Base-by-base conservation (phyloP, 2,329 filamentous ascomycete genomes). In the Corniculantispora saksenae region DNA sequence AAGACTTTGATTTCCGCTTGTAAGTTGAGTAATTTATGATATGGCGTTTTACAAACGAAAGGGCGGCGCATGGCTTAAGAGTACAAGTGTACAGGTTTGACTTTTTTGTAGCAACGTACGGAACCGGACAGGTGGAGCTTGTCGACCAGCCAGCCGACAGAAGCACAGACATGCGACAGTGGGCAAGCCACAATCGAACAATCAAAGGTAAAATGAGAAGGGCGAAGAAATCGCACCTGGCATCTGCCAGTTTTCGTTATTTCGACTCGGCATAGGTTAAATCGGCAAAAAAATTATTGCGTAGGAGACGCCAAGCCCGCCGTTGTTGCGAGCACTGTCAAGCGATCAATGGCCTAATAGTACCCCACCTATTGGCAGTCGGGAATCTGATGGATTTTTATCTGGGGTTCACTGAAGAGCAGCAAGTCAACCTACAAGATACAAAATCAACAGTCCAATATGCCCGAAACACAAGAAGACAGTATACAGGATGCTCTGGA, bases 71-170 rank as follows among this genome's bases (percentile, higher is more conserved):
- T 38, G 32, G 38, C 29, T 3, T 29, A 29, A 51, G n/a, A 53
- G 66, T 13, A 32, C n/a, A 35, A 32, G 56, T 23, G 17, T 59
- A 13, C 25, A 48, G 25, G 32, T n/a, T 38, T 51, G 47, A 40
- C 43, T 61, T 51, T 61, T 51, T 51, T 17, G 58, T 43, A 2
- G 45, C 43, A 48, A 48, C n/a, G 32, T 25, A 65, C 61, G 45
- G 50, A 63, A 51, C 68, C 77, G 74, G 71, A 70, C 67, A 12
- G n/a, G 58, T 61, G 58, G 58, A 40, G 58, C 57, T 43, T 35
- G 27, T 13, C 32, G 32, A 32, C 32, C 32, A 32, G 32, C 32
- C 32, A 6, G 6, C 32, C 32, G 10, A n/a, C n/a, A n/a, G n/a
- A 5, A 32, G 32, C 32, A 32, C 32, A 32, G 32, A 32, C 32